phyloP scores from a whole-genome alignment of 2,329 filamentous ascomycete genomes.

The Fusarium guadeloupense region DNA sequence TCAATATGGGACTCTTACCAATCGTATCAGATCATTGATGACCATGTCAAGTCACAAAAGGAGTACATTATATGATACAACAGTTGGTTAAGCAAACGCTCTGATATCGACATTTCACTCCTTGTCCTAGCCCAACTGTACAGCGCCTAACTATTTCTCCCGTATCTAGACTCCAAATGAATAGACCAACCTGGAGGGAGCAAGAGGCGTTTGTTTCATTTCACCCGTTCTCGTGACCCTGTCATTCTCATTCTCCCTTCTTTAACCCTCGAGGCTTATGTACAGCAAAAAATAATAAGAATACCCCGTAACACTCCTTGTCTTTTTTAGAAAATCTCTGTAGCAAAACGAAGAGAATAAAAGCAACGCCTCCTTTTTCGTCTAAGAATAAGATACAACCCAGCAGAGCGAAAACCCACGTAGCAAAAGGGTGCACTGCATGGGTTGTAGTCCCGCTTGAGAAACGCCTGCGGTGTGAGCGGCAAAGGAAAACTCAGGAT shows the following conservation, averaged over 20 bases:
- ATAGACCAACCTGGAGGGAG: slow-evolving; percentile 18
- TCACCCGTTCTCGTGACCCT: slow-evolving; percentile 10
- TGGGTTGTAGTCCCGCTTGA: neutral
- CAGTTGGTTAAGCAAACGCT: slow-evolving; percentile 19
- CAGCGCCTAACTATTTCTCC: slow-evolving; percentile 27
- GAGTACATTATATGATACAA: neutral
- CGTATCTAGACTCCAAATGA: slow-evolving; percentile 28
- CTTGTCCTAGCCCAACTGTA: slow-evolving; percentile 32
- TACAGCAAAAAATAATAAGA: slow-evolving; percentile 14
- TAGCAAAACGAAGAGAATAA: slow-evolving; percentile 13
- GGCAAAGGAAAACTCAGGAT: neutral
- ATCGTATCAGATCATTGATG: slow-evolving; percentile 10
- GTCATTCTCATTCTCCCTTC: slow-evolving; percentile 15
- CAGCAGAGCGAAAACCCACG: neutral
- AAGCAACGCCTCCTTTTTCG: slow-evolving; percentile 23
- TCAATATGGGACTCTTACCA: slow-evolving; percentile 22
- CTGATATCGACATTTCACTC: slow-evolving; percentile 21
- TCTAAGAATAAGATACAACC: slow-evolving; percentile 23
- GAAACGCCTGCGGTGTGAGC: neutral
- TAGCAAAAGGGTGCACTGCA: neutral
- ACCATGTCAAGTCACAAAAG: neutral
- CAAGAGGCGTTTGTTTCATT: slow-evolving; percentile 7
- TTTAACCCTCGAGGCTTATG: slow-evolving; percentile 17
- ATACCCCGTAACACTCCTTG: slow-evolving; percentile 20
- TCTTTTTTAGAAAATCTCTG: slow-evolving; percentile 16